These are phyloP conservation scores for Neopestalotiopsis rosae DNA, from an alignment of 2,329 filamentous ascomycete genomes.

Conservation along the genomic window DNA sequence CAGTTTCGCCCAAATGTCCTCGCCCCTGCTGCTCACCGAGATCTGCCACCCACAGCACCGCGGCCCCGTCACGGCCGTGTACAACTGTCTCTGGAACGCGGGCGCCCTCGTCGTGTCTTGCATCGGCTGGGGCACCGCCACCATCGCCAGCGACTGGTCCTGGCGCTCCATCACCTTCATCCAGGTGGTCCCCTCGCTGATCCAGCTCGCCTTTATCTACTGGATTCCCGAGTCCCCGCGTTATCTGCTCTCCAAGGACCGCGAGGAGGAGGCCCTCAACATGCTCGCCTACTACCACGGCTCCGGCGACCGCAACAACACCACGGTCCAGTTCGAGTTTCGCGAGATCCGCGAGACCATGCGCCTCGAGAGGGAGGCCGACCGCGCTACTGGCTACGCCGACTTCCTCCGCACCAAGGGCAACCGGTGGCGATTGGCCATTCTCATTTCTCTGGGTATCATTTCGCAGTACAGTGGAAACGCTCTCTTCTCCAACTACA, in stretches of 20 bases:
- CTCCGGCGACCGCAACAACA: slow-evolving; percentile 61
- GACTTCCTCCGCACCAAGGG: slow-evolving; percentile 68
- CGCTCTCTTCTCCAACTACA: slow-evolving; percentile 71
- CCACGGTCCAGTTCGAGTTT: slow-evolving; percentile 69
- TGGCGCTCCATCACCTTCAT: slow-evolving; percentile 72
- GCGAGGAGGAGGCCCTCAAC: slow-evolving; percentile 63
- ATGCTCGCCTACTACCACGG: slow-evolving; percentile 69
- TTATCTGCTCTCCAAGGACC: slow-evolving; percentile 68
- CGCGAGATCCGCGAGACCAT: slow-evolving; percentile 71
- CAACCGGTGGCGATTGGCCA: slow-evolving; percentile 67
- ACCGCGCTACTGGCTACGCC: slow-evolving; percentile 56
- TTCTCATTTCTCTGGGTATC: slow-evolving; percentile 67
- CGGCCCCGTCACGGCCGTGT: slow-evolving; percentile 56
- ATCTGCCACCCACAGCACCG: slow-evolving; percentile 61
- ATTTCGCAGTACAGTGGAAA: slow-evolving; percentile 74
- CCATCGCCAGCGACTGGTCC: slow-evolving; percentile 65
- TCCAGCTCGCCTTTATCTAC: slow-evolving; percentile 71
- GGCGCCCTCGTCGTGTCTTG: slow-evolving; percentile 57
- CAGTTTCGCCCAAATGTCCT: slow-evolving; percentile 55
- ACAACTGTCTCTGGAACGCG: slow-evolving; percentile 60
- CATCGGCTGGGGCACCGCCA: slow-evolving; percentile 67
- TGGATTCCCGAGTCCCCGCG: slow-evolving; percentile 72
- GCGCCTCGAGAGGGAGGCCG: slow-evolving; percentile 57
- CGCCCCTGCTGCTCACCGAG: slow-evolving; percentile 57
- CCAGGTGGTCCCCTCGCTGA: slow-evolving; percentile 64